These are phyloP conservation scores for Thelephora ganbajun DNA, from an alignment of 768 basidiomycete species.

Conservation along the genomic window DNA sequence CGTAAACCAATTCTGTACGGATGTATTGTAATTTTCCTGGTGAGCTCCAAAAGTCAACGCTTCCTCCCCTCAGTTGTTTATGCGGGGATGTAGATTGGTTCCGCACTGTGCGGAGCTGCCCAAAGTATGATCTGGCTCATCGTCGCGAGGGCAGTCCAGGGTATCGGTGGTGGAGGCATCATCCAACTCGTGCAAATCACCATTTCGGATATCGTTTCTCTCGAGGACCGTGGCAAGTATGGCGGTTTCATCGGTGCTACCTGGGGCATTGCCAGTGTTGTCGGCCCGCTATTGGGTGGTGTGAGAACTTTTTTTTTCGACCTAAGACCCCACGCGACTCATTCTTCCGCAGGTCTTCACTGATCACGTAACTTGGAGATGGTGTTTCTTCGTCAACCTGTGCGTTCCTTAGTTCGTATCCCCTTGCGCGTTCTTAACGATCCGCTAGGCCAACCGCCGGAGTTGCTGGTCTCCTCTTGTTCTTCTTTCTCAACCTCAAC, in stretches of 20 bases:
- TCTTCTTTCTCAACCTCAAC: constrained; percentile 70
- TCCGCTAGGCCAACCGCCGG: constrained; percentile 55
- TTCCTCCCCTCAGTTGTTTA: neutral
- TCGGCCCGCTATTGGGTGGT: constrained; percentile 75
- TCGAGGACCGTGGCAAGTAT: constrained; percentile 64
- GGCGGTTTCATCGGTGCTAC: constrained; percentile 66
- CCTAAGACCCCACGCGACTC: neutral
- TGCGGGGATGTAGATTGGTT: constrained; percentile 38
- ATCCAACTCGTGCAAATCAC: constrained; percentile 67
- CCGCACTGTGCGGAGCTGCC: constrained; percentile 71
- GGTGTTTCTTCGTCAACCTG: constrained; percentile 77
- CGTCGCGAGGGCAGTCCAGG: constrained; percentile 64
- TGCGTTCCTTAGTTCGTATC: constrained; percentile 16
- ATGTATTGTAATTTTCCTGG: constrained; percentile 55
- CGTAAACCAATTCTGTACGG: constrained; percentile 61
- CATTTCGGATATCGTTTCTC: constrained; percentile 70
- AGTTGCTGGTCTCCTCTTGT: constrained; percentile 43
- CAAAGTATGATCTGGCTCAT: constrained; percentile 71
- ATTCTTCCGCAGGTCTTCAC: constrained; percentile 38
- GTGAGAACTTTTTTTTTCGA: constrained; percentile 25
- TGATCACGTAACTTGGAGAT: constrained; percentile 68
- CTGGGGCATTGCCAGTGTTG: constrained; percentile 60
- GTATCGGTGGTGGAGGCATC: constrained; percentile 74
- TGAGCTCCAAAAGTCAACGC: constrained; percentile 15
- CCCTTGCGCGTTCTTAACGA: neutral